Percentiles rank a stretch among this genome's conserved stretches.
phyloP scores from a whole-genome alignment of 345 rosid genomes.

The Moricandia arvensis region DNA sequence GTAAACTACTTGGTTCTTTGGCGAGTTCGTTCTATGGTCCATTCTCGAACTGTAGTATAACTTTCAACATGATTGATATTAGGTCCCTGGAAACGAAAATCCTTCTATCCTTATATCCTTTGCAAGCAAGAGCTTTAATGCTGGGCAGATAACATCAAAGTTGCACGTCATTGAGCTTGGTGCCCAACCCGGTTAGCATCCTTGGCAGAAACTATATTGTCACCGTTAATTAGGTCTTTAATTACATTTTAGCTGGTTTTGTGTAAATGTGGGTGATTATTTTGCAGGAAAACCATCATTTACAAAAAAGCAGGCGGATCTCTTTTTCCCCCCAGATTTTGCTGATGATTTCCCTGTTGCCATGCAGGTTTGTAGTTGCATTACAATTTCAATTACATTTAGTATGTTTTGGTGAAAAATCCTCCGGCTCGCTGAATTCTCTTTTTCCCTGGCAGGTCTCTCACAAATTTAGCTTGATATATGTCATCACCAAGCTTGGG shows the following conservation, averaged over 20 bases:
- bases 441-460: slow-evolving; percentile 69
- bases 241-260: background rate
- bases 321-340: slow-evolving; percentile 98
- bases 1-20: slow-evolving; percentile 36
- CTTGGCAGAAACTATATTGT: background rate
- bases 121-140: slow-evolving; percentile 82
- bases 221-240: background rate
- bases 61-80: slow-evolving; percentile 10
- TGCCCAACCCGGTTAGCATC: slow-evolving; percentile 81
- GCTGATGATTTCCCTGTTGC: slow-evolving; percentile 98
- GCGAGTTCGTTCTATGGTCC: background rate
- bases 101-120: slow-evolving; percentile 87
- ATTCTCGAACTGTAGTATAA: slow-evolving; percentile 9
- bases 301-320: slow-evolving; percentile 96
- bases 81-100: slow-evolving; percentile 97
- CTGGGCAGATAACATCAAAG: slow-evolving; percentile 91
- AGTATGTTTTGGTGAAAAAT: background rate
- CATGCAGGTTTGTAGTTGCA: slow-evolving; percentile 72
- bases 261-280: slow-evolving; percentile 3
- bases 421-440: background rate
- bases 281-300: slow-evolving; percentile 87
- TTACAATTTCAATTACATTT: background rate
- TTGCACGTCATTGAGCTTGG: slow-evolving; percentile 98
- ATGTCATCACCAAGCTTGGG: slow-evolving; percentile 65
- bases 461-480: slow-evolving; percentile 87